Base-by-base conservation (phyloP, 495 filamentous ascomycete genomes). In the Letharia lupina region DNA sequence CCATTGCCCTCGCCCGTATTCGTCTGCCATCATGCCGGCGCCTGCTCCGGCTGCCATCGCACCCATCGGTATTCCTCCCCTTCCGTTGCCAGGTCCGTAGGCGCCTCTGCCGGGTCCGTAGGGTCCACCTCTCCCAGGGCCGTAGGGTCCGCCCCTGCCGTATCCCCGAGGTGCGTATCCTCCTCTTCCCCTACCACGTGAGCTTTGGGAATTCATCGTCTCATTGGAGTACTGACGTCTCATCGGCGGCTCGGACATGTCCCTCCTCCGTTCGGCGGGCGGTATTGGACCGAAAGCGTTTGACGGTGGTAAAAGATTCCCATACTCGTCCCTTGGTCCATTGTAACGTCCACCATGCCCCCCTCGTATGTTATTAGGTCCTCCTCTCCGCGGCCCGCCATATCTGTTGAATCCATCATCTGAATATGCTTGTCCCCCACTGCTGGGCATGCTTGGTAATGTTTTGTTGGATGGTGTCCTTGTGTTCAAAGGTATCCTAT, bases 401-500 rank as follows among this genome's bases (percentile, higher is more conserved):
- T 65, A 66, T 64, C 69, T 56, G 61, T 73, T 63, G 44, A 67
- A 39, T 44, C 72, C 67, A 60, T 75, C 73, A 69, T 45, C 69
- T 67, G 40, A 65, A 56, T 56, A 64, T 61, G 48, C 68, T 57
- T 57, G 31, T 62, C 44, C 68, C 62, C 62, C 69, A 71, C 35
- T 69, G 63, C 54, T 62, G 45, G 63, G 75, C 73, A 40, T 72
- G 70, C 18, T 72, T 15, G 67, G 66, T 45, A 66, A 16, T 20
- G 69, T 16, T 52, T 77, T 78, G 40, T 72, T 73, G 31, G 74
- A 73, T 4, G 73, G 72, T 4, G 84, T 87, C 65, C 81, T 77
- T 0, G 85, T 79, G 44, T 93, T 96, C 37, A 98, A 76, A 0
- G 91, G 91, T n/a, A 89, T 86, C 41, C 86, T 82, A 73, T 97